A percentile compares a stretch with the other conserved stretches of the same genome.
phyloP scores from a whole-genome alignment of 192 early-diverging fungal species.

The Paraglomus brasilianum region DNA sequence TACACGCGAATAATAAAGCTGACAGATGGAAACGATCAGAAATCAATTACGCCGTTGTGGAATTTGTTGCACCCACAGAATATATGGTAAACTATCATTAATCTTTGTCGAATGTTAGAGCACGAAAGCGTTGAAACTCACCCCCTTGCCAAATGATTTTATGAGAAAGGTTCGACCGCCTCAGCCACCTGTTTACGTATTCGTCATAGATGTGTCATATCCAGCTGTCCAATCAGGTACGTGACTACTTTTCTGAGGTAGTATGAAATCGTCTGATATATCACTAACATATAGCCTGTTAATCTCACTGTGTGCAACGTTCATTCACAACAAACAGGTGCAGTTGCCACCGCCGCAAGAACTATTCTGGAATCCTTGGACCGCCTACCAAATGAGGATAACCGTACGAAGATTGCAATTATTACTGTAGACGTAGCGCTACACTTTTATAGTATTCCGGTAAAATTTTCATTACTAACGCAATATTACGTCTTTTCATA shows the following conservation, averaged over 20 bases:
- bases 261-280: too few species aligned
- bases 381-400: conserved; percentile 83
- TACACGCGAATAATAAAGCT: conserved; percentile 70
- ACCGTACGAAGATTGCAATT: conserved; percentile 84
- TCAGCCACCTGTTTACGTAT: conserved; percentile 89
- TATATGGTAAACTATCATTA: conserved; percentile 73
- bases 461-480: conserved; percentile 31
- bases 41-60: conserved; percentile 85
- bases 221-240: conserved; percentile 79
- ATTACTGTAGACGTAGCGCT: conserved; percentile 86
- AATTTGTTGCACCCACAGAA: conserved; percentile 94
- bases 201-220: conserved; percentile 93
- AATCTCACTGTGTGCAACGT: too few species aligned
- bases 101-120: neutral
- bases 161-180: conserved; percentile 76
- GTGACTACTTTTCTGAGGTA: neutral
- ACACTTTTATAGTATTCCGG: conserved; percentile 90
- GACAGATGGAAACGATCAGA: conserved; percentile 90
- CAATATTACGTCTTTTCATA: neutral
- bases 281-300: too few species aligned
- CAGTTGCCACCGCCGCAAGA: conserved; percentile 75
- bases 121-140: neutral
- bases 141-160: conserved; percentile 2
- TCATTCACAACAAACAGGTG: conserved; percentile 42
- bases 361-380: conserved; percentile 83